Percentiles rank a stretch among this genome's conserved stretches.
phyloP scores from a whole-genome alignment of 2,329 filamentous ascomycete species.

The Bipolaris zeicola region DNA sequence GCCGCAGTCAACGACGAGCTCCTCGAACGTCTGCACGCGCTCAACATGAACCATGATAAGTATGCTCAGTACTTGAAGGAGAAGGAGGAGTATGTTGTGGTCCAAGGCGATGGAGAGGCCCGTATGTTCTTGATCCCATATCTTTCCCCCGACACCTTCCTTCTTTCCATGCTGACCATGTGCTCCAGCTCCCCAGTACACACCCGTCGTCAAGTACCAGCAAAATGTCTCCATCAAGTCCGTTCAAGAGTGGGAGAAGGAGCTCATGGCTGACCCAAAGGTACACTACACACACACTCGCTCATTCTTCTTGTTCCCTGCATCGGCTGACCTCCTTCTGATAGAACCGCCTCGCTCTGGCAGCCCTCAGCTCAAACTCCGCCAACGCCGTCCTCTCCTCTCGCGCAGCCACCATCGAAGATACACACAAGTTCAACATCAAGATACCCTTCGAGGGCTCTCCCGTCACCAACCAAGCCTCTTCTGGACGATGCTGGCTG shows the following conservation, averaged over 20 bases:
- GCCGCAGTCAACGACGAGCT: constrained; percentile 48
- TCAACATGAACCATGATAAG: constrained; percentile 54
- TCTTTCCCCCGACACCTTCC: neutral
- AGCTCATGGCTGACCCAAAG: constrained; percentile 68
- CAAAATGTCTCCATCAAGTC: constrained; percentile 57
- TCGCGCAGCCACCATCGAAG: constrained; percentile 65
- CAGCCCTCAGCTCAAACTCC: constrained; percentile 71
- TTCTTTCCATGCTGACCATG: neutral
- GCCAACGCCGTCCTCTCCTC: constrained; percentile 70
- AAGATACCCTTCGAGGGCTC: constrained; percentile 80
- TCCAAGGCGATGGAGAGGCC: constrained; percentile 55
- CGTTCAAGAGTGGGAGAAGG: constrained; percentile 64
- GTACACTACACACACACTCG: constrained; percentile 50
- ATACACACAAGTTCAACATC: constrained; percentile 83
- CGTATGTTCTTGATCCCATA: constrained; percentile 25
- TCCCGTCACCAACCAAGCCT: constrained; percentile 83
- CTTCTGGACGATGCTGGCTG: constrained; percentile 86
- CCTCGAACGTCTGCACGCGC: constrained; percentile 49
- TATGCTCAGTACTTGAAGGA: constrained; percentile 49
- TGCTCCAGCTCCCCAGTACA: constrained; percentile 32
- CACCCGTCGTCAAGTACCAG: constrained; percentile 33
- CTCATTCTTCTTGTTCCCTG: neutral
- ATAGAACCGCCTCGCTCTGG: constrained; percentile 73
- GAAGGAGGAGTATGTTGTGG: constrained; percentile 61
- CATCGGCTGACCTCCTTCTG: neutral